phyloP scores from a whole-genome alignment of 352 stramenopile genomes.

The Paralagenidium karlingii region DNA sequence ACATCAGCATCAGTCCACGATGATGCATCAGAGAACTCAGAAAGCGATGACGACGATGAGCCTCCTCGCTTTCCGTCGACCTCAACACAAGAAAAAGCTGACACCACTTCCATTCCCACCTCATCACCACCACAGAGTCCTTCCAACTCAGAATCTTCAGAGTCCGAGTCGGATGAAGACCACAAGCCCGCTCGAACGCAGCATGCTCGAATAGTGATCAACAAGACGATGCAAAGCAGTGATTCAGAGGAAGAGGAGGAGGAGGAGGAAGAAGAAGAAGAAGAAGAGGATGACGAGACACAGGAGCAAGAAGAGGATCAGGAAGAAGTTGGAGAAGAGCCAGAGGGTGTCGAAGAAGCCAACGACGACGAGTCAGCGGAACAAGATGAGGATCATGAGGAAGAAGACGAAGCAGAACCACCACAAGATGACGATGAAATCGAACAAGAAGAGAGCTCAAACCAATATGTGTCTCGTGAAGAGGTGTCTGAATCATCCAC shows the following conservation, averaged over 20 bases:
- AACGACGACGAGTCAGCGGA: constrained; percentile 3
- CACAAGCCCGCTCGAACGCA: no score
- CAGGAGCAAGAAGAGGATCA: background rate
- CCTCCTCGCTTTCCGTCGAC: no score
- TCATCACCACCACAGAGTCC: background rate
- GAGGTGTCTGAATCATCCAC: constrained; percentile 1
- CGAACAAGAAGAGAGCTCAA: no score
- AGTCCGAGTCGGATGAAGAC: background rate
- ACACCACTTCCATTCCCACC: no score
- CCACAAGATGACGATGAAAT: no score
- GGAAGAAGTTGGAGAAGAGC: background rate
- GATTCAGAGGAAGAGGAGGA: background rate
- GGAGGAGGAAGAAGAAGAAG: background rate
- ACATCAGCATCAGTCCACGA: no score
- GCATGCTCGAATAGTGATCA: no score
- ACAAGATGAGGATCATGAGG: background rate
- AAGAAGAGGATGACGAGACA: background rate
- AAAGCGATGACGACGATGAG: no score
- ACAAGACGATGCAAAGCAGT: background rate
- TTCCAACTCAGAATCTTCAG: background rate
- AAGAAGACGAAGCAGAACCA: background rate
- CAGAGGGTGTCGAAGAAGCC: constrained; percentile 2
- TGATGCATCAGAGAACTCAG: no score
- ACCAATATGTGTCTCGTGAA: background rate
- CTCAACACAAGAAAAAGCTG: no score